Evolutionary conservation across 805 yeast species (phyloP).

Genomic region (Ogataea siamensis): DNA sequence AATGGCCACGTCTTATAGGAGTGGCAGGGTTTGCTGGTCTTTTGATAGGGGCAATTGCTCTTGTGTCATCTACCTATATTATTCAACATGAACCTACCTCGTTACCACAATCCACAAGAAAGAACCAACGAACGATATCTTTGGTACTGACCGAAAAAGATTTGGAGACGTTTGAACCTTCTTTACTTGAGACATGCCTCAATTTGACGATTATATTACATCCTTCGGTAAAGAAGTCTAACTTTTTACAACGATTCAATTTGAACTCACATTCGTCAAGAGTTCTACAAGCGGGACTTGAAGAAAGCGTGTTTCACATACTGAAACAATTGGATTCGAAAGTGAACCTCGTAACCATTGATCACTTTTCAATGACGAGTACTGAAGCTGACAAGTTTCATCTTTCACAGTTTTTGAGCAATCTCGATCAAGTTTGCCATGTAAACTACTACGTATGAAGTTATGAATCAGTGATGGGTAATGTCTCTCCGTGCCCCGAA

Average conservation of each 20-base stretch:
- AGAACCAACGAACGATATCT: too few species aligned
- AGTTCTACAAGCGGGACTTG: conserved; percentile 46
- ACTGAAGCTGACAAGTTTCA: conserved; percentile 23
- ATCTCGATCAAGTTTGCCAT: conserved; percentile 22
- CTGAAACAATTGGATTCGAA: conserved; percentile 44
- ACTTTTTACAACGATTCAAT: conserved; percentile 17
- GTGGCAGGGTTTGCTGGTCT: too few species aligned
- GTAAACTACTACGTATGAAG: conserved; percentile 1
- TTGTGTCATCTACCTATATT: too few species aligned
- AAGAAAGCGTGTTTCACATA: conserved; percentile 52
- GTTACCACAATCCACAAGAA: too few species aligned
- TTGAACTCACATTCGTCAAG: conserved; percentile 31
- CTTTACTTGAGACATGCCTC: conserved; percentile 19
- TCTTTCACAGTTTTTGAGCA: conserved; percentile 26
- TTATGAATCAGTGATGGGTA: conserved; percentile 17
- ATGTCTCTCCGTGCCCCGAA: conserved; percentile 54
- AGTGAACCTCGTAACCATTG: conserved; percentile 25
- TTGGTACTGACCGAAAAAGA: conserved; percentile 20
- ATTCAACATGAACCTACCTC: too few species aligned
- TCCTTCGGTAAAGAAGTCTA: conserved; percentile 22
- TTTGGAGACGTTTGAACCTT: conserved; percentile 9
- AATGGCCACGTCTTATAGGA: too few species aligned
- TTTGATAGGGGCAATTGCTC: too few species aligned
- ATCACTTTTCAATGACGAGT: conserved; percentile 18
- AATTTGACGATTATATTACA: conserved; percentile 30